Evolutionary conservation across 1,284 basidiomycete genomes (phyloP), one percentile per base, ranked within the genome.

Genomic region (Sanguinoderma infundibulare): DNA sequence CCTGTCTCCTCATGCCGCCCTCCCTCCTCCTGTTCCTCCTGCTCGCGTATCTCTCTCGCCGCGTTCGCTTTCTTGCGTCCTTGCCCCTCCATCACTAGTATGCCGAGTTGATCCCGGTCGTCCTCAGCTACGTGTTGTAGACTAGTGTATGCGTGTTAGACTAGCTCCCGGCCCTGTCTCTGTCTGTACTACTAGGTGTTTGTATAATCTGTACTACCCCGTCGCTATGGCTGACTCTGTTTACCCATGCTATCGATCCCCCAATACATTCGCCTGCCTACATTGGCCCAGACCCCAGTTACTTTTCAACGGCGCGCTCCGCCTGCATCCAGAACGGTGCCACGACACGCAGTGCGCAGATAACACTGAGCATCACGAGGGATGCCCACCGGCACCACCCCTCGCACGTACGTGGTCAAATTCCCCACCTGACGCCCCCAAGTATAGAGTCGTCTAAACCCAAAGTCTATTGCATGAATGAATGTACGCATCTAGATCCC

Each of bases 71-170:
- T 36, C 44, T 53, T 36, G 44, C 44, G 22, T 44, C 30, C 20
- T 12, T 49, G 14, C 28, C 6, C 14, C 24, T 46, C 17, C 26
- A 24, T 47, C 22, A 26, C 46, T 35, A 60, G 59, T 28, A 42
- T 17, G 39, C 34, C 30, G 49, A 55, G 14, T 14, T 60, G 35
- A 17, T 60, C 17, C 59, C 40, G 15, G 49, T 60, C 4, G 38
- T 46, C 17, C 28, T 46, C 22, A 55, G 47, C 38, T 55, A 51
- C 53, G 34, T 60, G n/a, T 28, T 60, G 38, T 60, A 60, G 30
- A 36, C 28, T 53, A 52, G 17, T 15, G 15, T 52, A 14, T 34
- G 9, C 47, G 20, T 6, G 20, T 22, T 26, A 15, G 42, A 28
- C 39, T 51, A 58, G 26, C 53, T 17, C 24, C 15, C 6, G 22